Conservation (phyloP, 2,329 filamentous ascomycete species). For the Aureobasidium sp. region DNA sequence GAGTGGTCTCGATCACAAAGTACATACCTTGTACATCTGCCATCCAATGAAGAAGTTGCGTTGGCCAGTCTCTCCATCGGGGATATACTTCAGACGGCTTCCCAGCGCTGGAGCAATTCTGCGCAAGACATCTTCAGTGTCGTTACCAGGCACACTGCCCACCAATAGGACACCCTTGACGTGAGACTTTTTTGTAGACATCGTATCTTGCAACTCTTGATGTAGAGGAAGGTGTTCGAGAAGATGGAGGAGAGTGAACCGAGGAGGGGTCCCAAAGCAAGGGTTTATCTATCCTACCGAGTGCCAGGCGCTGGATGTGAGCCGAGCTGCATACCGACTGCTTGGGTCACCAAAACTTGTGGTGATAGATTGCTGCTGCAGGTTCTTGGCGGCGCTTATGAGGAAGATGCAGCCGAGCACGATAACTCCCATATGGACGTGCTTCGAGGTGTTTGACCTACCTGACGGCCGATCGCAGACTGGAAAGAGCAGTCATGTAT, state of each 20-base stretch:
- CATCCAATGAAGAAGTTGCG: conserved; percentile 27
- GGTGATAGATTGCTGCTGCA: not conserved
- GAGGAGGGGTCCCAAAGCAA: not conserved
- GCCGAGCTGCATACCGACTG: conserved; percentile 5
- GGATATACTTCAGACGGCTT: conserved; percentile 28
- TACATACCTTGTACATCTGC: conserved; percentile 18
- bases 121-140: conserved; percentile 27
- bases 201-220: not conserved
- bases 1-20: too few relatives aligned
- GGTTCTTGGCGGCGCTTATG: not conserved
- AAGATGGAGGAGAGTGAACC: not conserved
- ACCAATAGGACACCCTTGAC: conserved; percentile 25
- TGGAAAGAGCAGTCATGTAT: too few relatives aligned
- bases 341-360: not conserved
- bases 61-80: conserved; percentile 34
- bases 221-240: not conserved
- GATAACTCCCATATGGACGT: not conserved
- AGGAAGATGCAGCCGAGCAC: not conserved
- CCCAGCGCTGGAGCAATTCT: conserved; percentile 23
- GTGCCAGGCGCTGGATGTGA: not conserved
- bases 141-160: conserved; percentile 29
- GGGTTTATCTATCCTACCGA: not conserved
- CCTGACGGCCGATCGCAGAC: too few relatives aligned
- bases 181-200: not conserved
- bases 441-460: not conserved